Percentiles rank a stretch among this genome's conserved stretches.
Evolutionary conservation across 2,329 filamentous ascomycete species (phyloP).

Genomic region (Coniochaeta sp.): DNA sequence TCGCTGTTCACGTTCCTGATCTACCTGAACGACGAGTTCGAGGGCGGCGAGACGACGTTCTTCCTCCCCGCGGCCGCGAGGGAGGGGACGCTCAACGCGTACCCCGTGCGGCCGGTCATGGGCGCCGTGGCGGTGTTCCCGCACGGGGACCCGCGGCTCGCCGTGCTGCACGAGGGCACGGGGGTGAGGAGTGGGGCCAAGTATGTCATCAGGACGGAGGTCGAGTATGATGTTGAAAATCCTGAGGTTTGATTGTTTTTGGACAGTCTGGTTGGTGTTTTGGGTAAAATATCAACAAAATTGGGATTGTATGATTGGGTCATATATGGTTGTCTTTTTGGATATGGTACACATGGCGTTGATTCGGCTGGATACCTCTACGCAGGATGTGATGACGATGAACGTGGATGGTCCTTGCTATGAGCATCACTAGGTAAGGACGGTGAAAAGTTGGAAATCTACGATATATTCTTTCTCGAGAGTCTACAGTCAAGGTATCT

Average conservation of each 20-base stretch:
- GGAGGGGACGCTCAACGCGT: constrained; percentile 62
- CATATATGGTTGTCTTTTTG: background rate
- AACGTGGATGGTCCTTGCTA: background rate
- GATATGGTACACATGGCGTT: background rate
- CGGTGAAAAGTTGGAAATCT: too few relatives aligned
- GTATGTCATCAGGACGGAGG: constrained; percentile 65
- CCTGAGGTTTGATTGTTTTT: background rate
- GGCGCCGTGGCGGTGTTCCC: constrained; percentile 63
- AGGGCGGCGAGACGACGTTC: constrained; percentile 64
- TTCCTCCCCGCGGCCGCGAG: constrained; percentile 57
- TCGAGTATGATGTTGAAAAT: constrained; percentile 58
- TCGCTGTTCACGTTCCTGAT: constrained; percentile 15
- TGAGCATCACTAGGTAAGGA: too few relatives aligned
- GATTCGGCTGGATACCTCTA: background rate
- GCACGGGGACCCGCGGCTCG: constrained; percentile 59
- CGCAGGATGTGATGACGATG: too few relatives aligned
- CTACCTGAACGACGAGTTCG: constrained; percentile 39
- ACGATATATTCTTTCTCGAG: too few relatives aligned
- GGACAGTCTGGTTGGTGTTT: background rate
- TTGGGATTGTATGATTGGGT: background rate
- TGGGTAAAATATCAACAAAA: too few relatives aligned
- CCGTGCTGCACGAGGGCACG: constrained; percentile 62
- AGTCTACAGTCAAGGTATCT: too few relatives aligned
- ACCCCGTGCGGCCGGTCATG: constrained; percentile 61
- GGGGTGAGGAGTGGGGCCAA: constrained; percentile 59